Conservation (phyloP, 495 filamentous ascomycete species). For the Penicillium soppii region DNA sequence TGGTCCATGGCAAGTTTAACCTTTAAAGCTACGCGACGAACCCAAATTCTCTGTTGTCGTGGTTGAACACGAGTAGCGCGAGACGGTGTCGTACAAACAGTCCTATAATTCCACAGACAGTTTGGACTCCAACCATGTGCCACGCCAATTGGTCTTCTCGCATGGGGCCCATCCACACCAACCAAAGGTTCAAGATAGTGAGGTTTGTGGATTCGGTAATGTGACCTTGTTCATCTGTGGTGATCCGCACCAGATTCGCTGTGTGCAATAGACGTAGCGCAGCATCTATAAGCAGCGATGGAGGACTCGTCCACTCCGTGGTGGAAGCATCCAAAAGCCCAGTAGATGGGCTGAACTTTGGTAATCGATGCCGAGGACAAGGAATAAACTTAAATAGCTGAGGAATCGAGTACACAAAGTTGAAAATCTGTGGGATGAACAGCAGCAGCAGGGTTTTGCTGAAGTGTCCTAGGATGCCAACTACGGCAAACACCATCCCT, state of each 20-base stretch:
- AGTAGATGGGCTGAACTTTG: conserved; percentile 79
- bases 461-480: conserved; percentile 95
- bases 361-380: conserved; percentile 89
- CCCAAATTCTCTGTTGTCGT: conserved; percentile 66
- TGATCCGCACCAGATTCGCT: conserved; percentile 63
- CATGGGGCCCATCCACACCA: conserved; percentile 93
- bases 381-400: conserved; percentile 88
- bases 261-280: conserved; percentile 62
- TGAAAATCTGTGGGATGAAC: conserved; percentile 92
- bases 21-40: conserved; percentile 20
- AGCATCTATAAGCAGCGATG: conserved; percentile 57
- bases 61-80: conserved; percentile 78
- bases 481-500: conserved; percentile 97
- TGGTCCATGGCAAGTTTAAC: not conserved
- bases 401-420: conserved; percentile 89
- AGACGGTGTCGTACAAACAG: conserved; percentile 82
- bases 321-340: conserved; percentile 81
- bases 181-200: conserved; percentile 91
- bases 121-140: conserved; percentile 74
- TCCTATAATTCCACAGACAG: conserved; percentile 69
- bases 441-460: conserved; percentile 92
- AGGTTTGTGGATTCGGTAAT: conserved; percentile 86
- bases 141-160: conserved; percentile 78
- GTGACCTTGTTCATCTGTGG: conserved; percentile 61
- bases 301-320: conserved; percentile 74